Evolutionary conservation across 2,329 filamentous ascomycete genomes (phyloP).

Genomic region (Talaromyces sp.): DNA sequence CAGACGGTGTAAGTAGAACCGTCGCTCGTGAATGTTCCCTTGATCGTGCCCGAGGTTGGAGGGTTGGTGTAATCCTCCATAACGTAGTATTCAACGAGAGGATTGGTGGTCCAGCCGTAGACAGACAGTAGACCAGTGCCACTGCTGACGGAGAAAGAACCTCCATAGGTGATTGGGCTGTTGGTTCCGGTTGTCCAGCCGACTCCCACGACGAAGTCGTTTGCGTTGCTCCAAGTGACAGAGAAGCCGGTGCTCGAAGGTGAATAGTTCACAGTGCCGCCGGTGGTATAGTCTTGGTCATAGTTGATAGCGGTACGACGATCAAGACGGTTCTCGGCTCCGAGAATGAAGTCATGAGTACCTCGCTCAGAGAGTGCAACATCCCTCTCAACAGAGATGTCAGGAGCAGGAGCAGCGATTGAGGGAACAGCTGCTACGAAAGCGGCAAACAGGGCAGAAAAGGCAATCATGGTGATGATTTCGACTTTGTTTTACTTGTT

Average conservation of each 20-base stretch:
- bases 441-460: not conserved
- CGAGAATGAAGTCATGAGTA: not conserved
- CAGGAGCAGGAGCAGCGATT: slow-evolving; percentile 1
- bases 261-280: slow-evolving; percentile 43
- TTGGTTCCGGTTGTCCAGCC: slow-evolving; percentile 58
- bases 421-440: not conserved
- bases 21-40: slow-evolving; percentile 37
- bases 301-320: slow-evolving; percentile 5
- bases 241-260: slow-evolving; percentile 47
- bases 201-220: slow-evolving; percentile 57
- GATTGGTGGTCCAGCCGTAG: slow-evolving; percentile 43
- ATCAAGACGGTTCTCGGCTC: not conserved
- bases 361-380: not conserved
- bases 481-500: not conserved
- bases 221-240: slow-evolving; percentile 44
- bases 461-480: not conserved
- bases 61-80: slow-evolving; percentile 33
- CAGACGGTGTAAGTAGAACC: slow-evolving; percentile 39
- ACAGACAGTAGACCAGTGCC: slow-evolving; percentile 33
- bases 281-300: slow-evolving; percentile 19
- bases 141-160: slow-evolving; percentile 26
- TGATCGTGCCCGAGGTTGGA: slow-evolving; percentile 30
- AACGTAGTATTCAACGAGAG: slow-evolving; percentile 39
- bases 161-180: slow-evolving; percentile 28
- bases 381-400: not conserved